These are phyloP conservation scores for Annulohypoxylon maeteangense DNA, from an alignment of 495 filamentous ascomycete species.

Conservation along the genomic window DNA sequence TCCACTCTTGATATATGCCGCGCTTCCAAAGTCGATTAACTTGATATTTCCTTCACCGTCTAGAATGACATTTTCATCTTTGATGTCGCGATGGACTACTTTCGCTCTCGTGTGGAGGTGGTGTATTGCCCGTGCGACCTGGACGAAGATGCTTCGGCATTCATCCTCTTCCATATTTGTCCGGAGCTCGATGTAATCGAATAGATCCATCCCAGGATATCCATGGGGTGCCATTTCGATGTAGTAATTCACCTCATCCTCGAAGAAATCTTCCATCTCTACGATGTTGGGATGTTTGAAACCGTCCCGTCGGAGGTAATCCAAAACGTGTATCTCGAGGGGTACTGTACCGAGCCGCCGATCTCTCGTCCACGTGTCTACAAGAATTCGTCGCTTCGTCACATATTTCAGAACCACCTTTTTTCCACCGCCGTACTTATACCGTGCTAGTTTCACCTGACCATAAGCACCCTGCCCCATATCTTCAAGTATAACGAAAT, in stretches of 20 bases:
- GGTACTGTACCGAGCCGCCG: constrained; percentile 95
- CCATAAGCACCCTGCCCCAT: constrained; percentile 99
- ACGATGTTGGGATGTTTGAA: constrained; percentile 95
- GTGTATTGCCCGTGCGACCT: constrained; percentile 88
- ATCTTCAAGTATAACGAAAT: constrained; percentile 94
- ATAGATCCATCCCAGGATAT: constrained; percentile 97
- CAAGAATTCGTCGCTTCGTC: constrained; percentile 94
- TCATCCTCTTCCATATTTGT: constrained; percentile 96
- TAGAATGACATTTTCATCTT: constrained; percentile 96
- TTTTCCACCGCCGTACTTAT: constrained; percentile 77
- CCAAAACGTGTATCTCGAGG: constrained; percentile 95
- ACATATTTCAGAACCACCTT: constrained; percentile 98
- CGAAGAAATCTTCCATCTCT: constrained; percentile 98
- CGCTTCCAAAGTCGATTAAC: constrained; percentile 97
- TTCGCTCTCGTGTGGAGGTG: constrained; percentile 91
- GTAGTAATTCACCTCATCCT: constrained; percentile 98
- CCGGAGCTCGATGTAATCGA: constrained; percentile 97
- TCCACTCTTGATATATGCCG: constrained; percentile 96
- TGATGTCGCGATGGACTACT: constrained; percentile 97
- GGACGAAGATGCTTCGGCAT: constrained; percentile 92
- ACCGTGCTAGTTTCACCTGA: constrained; percentile 94
- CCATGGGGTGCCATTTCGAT: constrained; percentile 99
- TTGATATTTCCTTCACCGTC: constrained; percentile 97
- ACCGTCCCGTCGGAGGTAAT: constrained; percentile 89
- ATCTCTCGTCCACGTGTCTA: constrained; percentile 98